Evolutionary conservation across 305 asterid species (phyloP), one percentile per base, ranked within the genome.

Genomic region (Fraxinus sp.): DNA sequence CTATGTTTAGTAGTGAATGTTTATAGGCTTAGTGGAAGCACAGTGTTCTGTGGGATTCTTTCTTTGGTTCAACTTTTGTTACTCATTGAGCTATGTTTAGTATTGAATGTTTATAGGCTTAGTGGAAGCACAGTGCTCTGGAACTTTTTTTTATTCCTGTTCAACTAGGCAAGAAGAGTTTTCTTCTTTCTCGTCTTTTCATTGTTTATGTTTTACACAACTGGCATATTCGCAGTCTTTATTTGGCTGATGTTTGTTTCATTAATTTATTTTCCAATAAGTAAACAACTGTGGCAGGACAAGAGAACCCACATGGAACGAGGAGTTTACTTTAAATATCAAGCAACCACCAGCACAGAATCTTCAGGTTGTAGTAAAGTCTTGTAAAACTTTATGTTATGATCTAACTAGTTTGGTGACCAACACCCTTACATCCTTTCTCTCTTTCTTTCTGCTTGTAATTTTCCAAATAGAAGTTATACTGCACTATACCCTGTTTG

Each of bases 301-400:
- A 24, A 96, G 87, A 92, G 98, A 95, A 84, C 98, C 99, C 52
- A 91, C 91, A 18, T 95, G 99, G 99, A 96, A 95, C 83, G 98
- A 96, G 92, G 99, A 93, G 86, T 93, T 94, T 59, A 80, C 93
- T 49, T 81, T 96, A 88, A 94, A 94, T 87, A 91, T 96, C 86
- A 96, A 92, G 92, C 97, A 84, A 80, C 93, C 93, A 28, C 91
- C 97, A 1, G 81, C 83, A 79, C 86, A 93, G 66, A 87, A 79
- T 89, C 98, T 96, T 87, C 98, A 96, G 99, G 99, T 96, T 82
- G 82, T 81, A 82, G 64, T 77, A 66, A 55, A 30, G 77, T 72
- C 20, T 52, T 46, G 81, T 75, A 18, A 28, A 80, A 64, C 81
- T 28, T 22, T 49, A 68, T 72, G 59, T 59, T 85, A 30, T 70